Conservation (phyloP, 2,329 filamentous ascomycete genomes). For the Ilyonectria robusta region DNA sequence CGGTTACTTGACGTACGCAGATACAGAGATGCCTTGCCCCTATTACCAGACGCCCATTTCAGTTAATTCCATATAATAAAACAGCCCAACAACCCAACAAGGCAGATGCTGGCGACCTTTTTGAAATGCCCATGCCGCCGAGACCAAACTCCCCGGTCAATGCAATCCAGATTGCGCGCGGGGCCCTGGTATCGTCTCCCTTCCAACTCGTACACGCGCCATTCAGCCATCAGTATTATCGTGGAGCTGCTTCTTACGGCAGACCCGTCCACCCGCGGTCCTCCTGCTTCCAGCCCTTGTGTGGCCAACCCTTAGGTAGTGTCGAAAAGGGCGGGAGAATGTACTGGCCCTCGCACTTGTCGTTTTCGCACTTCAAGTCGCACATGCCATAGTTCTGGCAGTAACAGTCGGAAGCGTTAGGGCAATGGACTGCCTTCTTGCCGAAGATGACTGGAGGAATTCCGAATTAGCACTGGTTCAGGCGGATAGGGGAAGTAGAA, state of each 20-base stretch:
- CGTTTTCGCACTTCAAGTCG: constrained; percentile 56
- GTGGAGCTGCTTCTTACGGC: constrained; percentile 27
- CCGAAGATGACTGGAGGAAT: constrained; percentile 68
- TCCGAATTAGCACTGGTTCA: constrained; percentile 29
- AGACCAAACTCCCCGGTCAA: constrained; percentile 12
- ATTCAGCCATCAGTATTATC: background rate
- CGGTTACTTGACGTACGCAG: constrained; percentile 20
- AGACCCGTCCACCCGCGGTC: constrained; percentile 46
- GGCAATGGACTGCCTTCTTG: constrained; percentile 71
- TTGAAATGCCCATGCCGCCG: constrained; percentile 19
- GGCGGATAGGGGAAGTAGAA: background rate
- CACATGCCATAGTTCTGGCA: constrained; percentile 78
- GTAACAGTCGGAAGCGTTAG: constrained; percentile 73
- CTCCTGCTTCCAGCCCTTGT: constrained; percentile 47
- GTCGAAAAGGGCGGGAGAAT: constrained; percentile 69
- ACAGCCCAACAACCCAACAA: constrained; percentile 20
- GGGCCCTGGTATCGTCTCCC: constrained; percentile 18
- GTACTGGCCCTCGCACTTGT: constrained; percentile 71
- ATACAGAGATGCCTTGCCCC: constrained; percentile 24
- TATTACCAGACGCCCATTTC: constrained; percentile 27
- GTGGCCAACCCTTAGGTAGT: constrained; percentile 74
- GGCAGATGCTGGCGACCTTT: constrained; percentile 24
- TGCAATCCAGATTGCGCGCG: constrained; percentile 21
- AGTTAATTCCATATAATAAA: constrained; percentile 22
- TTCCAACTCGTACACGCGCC: constrained; percentile 28